Percentiles rank a stretch among this genome's conserved stretches.
phyloP scores from a whole-genome alignment of 768 basidiomycete genomes.

The Coprinopsis strossmayeri region DNA sequence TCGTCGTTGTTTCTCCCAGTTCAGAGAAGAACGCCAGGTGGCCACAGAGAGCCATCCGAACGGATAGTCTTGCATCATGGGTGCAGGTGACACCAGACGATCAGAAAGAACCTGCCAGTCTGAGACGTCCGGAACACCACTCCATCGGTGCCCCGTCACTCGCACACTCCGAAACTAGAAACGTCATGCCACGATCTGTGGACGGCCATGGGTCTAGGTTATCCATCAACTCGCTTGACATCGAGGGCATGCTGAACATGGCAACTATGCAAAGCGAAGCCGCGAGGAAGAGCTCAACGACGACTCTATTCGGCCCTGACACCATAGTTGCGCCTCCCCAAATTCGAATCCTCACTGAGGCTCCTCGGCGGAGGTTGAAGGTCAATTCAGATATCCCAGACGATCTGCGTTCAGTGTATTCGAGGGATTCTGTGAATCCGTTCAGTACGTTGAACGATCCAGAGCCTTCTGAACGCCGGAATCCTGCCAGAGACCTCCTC shows the following conservation, averaged over 20 bases:
- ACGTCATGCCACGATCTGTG: constrained; percentile 6
- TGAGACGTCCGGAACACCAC: too few relatives aligned
- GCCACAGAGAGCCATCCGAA: constrained; percentile 17
- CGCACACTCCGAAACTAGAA: constrained; percentile 6
- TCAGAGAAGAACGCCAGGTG: too few relatives aligned
- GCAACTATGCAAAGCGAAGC: constrained; percentile 22
- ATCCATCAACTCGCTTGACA: constrained; percentile 36
- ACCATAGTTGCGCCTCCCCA: neutral
- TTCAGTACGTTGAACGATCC: constrained; percentile 6
- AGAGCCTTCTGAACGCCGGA: neutral
- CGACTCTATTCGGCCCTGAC: neutral
- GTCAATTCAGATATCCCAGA: constrained; percentile 11
- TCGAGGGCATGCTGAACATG: constrained; percentile 50
- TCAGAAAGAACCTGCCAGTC: constrained; percentile 10
- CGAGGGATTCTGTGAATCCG: constrained; percentile 21
- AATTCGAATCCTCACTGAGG: neutral
- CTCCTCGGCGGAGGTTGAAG: constrained; percentile 3
- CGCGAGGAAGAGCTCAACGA: constrained; percentile 2
- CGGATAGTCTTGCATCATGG: constrained; percentile 29
- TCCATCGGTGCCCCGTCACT: constrained; percentile 7
- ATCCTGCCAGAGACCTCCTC: neutral
- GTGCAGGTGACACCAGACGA: constrained; percentile 23
- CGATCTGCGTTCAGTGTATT: constrained; percentile 20
- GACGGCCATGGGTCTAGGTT: constrained; percentile 17
- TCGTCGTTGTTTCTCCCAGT: neutral